Percentiles rank a stretch among this genome's conserved stretches.
These are phyloP conservation scores for Ustilago shanxiensis DNA, from an alignment of 1,284 basidiomycete species.

Conservation along the genomic window DNA sequence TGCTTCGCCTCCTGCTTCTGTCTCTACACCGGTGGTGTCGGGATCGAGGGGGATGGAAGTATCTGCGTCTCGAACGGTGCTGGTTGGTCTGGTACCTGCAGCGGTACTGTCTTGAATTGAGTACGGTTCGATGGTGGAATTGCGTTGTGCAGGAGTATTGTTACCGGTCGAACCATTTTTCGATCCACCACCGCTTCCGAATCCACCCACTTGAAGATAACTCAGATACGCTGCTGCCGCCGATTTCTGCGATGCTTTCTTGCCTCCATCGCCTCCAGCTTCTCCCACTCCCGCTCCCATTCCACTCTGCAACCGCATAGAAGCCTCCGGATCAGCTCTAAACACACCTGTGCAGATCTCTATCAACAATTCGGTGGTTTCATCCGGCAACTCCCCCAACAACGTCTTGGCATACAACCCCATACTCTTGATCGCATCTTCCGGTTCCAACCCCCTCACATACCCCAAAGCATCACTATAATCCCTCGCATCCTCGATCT, in stretches of 20 bases:
- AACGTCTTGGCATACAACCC: constrained; percentile 73
- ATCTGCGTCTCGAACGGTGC: constrained; percentile 22
- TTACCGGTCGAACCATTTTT: constrained; percentile 8
- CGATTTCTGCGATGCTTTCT: constrained; percentile 16
- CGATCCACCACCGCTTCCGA: constrained; percentile 22
- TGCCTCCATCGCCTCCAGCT: constrained; percentile 14
- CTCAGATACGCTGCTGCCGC: constrained; percentile 51
- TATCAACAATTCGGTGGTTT: constrained; percentile 89
- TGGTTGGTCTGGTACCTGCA: constrained; percentile 15
- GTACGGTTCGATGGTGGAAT: constrained; percentile 44
- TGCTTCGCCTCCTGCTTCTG: constrained; percentile 24
- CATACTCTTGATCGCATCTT: constrained; percentile 72
- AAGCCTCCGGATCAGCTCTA: constrained; percentile 27
- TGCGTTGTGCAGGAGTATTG: constrained; percentile 33
- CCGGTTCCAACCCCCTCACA: constrained; percentile 81
- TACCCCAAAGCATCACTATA: constrained; percentile 85
- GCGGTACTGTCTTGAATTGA: constrained; percentile 7
- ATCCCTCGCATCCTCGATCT: constrained; percentile 91
- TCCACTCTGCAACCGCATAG: background rate
- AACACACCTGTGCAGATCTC: constrained; percentile 85
- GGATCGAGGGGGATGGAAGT: constrained; percentile 8
- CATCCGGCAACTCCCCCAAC: constrained; percentile 82
- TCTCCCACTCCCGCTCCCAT: constrained; percentile 7
- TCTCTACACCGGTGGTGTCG: constrained; percentile 8
- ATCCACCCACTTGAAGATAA: constrained; percentile 57